phyloP scores from a whole-genome alignment of 345 rosid species.

The Murraya paniculata region DNA sequence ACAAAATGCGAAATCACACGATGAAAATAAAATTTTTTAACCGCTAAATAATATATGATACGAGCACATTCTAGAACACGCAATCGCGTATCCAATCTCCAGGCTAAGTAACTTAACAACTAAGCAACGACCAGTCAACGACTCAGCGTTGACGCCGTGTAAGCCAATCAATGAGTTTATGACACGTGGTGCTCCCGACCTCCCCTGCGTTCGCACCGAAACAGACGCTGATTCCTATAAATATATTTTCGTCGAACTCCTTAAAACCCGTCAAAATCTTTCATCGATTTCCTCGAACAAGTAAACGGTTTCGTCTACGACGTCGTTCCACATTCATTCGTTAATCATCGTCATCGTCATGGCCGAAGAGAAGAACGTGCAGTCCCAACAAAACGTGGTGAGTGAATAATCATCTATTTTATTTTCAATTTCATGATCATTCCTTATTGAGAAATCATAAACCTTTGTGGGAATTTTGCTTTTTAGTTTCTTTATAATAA shows the following conservation, averaged over 20 bases:
- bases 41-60: too few relatives aligned
- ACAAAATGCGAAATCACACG: too few relatives aligned
- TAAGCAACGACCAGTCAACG: slow-evolving; percentile 3
- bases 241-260: not conserved
- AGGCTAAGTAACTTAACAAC: not conserved
- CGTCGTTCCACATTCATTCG: not conserved
- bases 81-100: not conserved
- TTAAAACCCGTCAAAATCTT: not conserved
- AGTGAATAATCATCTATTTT: not conserved
- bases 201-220: not conserved
- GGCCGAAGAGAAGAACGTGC: slow-evolving; percentile 1
- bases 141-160: not conserved
- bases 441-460: not conserved
- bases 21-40: too few relatives aligned
- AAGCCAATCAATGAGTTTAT: not conserved
- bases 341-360: not conserved
- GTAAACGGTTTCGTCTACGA: not conserved
- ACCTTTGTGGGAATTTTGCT: not conserved
- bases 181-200: not conserved
- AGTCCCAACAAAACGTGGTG: not conserved
- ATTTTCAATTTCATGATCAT: not conserved
- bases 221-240: not conserved
- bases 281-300: not conserved
- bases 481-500: not conserved
- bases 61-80: not conserved